Evolutionary conservation across 345 rosid genomes (phyloP).

Genomic region (Zanthoxylum bungeanum): DNA sequence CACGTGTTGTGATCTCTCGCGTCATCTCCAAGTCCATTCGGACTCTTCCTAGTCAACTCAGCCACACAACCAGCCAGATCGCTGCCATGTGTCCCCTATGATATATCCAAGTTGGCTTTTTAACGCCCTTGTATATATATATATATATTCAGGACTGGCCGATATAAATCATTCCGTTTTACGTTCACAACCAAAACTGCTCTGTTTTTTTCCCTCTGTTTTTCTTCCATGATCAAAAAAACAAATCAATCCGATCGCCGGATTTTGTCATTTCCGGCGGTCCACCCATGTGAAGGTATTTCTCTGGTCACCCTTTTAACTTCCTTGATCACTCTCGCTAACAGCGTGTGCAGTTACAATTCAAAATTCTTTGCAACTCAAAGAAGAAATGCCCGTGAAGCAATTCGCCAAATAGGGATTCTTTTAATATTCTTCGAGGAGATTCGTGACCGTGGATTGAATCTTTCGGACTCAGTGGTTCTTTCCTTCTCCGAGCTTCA

Average conservation of each 20-base stretch:
- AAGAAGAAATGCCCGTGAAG: constrained; percentile 40
- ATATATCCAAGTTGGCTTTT: background rate
- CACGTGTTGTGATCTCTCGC: constrained; percentile 18
- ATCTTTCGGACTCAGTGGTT: constrained; percentile 27
- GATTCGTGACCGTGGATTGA: constrained; percentile 30
- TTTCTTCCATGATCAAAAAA: constrained; percentile 34
- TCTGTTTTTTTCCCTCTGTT: background rate
- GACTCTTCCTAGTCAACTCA: constrained; percentile 9
- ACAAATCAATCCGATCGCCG: constrained; percentile 42
- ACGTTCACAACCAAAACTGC: background rate
- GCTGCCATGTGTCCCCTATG: constrained; percentile 37
- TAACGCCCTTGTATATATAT: background rate
- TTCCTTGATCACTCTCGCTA: constrained; percentile 50
- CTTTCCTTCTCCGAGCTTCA: constrained; percentile 71
- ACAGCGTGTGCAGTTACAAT: constrained; percentile 38
- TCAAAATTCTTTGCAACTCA: constrained; percentile 49
- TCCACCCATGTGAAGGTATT: constrained; percentile 59
- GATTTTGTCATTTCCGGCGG: constrained; percentile 66
- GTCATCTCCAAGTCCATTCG: constrained; percentile 17
- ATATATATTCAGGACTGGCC: background rate
- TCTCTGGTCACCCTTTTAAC: constrained; percentile 49
- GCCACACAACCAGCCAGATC: background rate
- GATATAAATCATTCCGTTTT: background rate
- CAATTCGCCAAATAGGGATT: constrained; percentile 48
- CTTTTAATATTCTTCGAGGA: constrained; percentile 61